Base-by-base conservation (phyloP, 805 yeast genomes). In the Kodamaea nitidulidarum region DNA sequence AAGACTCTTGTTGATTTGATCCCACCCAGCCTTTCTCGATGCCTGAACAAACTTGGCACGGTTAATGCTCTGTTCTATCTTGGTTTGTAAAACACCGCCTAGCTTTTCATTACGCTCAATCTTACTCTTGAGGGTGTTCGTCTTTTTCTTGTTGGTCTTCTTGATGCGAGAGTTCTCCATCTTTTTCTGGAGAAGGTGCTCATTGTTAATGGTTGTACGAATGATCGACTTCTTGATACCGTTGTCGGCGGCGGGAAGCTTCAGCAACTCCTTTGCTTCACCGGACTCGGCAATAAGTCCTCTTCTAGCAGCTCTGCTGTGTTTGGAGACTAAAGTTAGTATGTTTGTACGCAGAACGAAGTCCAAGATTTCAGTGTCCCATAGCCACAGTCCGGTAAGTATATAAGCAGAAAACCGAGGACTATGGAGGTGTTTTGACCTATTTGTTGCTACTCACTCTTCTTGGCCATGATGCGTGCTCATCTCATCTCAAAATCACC, bases 301-400 rank as follows among this genome's bases (percentile, higher is more conserved):
- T 56, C 88, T 70, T 63, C 90, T 78, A 2, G 93, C 90, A 2
- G 88, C 88, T 64, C 93, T 73, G 32, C 88, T 80, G 44, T 74
- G 79, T 48, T 81, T 81, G 14, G 87, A 80, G 18, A 80, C 73
- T 65, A 17, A n/a, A 10, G 57, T 56, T 51, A 55, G 56, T 47
- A 41, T 12, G 22, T 20, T 5, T 8, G 5, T 20, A n/a, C n/a
- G n/a, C n/a, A n/a, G n/a, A n/a, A n/a, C n/a, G n/a, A n/a, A n/a
- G n/a, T n/a, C n/a, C n/a, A n/a, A n/a, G n/a, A n/a, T n/a, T n/a
- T n/a, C n/a, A n/a, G n/a, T n/a, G n/a, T n/a, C n/a, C n/a, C n/a
- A n/a, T n/a, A n/a, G n/a, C n/a, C n/a, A n/a, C n/a, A n/a, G n/a
- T n/a, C 22, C 8, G 8, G 22, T 20, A 8, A 20, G 7, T 9